Evolutionary conservation across 805 yeast genomes (phyloP), one percentile per base, ranked within the genome.

Genomic region (Cyberlindnera saturnus): DNA sequence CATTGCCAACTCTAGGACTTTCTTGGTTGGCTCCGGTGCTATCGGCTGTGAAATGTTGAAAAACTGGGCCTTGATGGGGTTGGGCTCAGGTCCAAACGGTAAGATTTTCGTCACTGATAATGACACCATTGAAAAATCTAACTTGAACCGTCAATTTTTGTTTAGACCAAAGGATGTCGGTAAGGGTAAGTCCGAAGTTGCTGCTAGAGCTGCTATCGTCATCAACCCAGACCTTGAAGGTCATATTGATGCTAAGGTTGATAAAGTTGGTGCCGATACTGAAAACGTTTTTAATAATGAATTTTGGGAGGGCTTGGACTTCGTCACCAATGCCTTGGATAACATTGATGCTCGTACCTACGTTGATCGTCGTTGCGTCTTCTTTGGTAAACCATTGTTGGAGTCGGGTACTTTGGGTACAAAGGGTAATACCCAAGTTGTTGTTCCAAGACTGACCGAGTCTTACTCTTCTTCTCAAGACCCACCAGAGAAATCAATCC

Each of bases 381-480:
- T 89, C 62, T 93, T 76, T 77, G 78, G 80, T 59, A 90, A 89
- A 66, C 87, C 99, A 17, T 74, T 93, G 55, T 74, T 93, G 48
- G 99, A 93, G 70, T 85, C 96, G 10, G 99, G 99, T 47, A 93
- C 99, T 34, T 75, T 93, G 55, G 99, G 99, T 52, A 91, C 99
- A 17, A 93, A 93, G 69, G 98, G 99, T 65, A 93, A 93, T 63
- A 91, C 96, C 17, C 99, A 93, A 71, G 97, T 93, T 36, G 83
- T 93, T 41, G 81, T 90, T 58, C 99, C 99, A 53, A 77, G 80
- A 61, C 66, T 93, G 61, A 93, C 99, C 2, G 99, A 93, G 68
- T 86, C 96, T 5, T 93, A 93, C 66, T 86, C 97, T 3, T 86
- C 96, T 2, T 86, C 96, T 11, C 95, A 88, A 63, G 99, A 93